These are phyloP conservation scores for Kwoniella mangroviensis DNA, from an alignment of 768 basidiomycete genomes.

Conservation along the genomic window DNA sequence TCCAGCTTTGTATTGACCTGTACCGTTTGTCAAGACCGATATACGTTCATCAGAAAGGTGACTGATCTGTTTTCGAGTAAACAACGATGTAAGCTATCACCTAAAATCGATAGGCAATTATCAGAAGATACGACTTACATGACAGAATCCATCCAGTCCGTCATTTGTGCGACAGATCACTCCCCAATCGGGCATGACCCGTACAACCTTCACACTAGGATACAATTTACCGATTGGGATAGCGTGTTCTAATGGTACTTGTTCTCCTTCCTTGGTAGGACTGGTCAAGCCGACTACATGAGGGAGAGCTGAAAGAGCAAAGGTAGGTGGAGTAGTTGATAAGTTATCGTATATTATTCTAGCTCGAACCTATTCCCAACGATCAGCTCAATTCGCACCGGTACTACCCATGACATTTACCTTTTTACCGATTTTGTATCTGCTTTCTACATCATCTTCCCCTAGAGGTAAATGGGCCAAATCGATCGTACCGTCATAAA, in stretches of 20 bases:
- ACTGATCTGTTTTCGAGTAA: conserved; percentile 70
- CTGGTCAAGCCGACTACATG: conserved; percentile 68
- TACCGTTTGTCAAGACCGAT: conserved; percentile 70
- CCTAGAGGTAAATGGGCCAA: conserved; percentile 69
- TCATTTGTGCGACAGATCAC: conserved; percentile 70
- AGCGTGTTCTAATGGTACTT: conserved; percentile 62
- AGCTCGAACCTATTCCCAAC: conserved; percentile 67
- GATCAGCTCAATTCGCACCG: background rate
- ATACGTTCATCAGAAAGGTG: conserved; percentile 89
- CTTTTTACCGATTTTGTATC: conserved; percentile 61
- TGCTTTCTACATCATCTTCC: conserved; percentile 58
- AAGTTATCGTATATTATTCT: conserved; percentile 81
- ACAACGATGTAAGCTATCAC: too few species aligned
- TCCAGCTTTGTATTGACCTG: conserved; percentile 78
- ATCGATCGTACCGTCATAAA: conserved; percentile 89
- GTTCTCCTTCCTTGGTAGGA: conserved; percentile 37
- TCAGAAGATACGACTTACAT: conserved; percentile 65
- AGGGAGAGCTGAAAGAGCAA: conserved; percentile 75
- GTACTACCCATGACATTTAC: conserved; percentile 1
- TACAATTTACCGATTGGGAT: conserved; percentile 77
- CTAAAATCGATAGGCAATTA: too few species aligned
- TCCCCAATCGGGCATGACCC: conserved; percentile 81
- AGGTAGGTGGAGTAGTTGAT: conserved; percentile 72
- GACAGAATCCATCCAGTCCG: conserved; percentile 77
- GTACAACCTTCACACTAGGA: conserved; percentile 72